These are phyloP conservation scores for Daldinia decipiens DNA, from an alignment of 495 filamentous ascomycete genomes.

Conservation along the genomic window DNA sequence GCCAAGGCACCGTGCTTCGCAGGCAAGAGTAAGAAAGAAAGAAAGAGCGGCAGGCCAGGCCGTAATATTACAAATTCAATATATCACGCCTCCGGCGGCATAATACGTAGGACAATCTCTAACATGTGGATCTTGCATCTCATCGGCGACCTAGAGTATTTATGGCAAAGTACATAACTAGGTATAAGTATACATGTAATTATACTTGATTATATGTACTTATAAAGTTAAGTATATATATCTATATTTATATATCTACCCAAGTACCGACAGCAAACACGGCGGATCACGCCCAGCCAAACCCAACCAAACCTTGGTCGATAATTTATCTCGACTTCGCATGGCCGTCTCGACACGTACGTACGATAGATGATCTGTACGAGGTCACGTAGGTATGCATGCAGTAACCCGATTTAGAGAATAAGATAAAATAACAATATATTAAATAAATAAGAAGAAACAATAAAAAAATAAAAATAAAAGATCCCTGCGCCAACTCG, in stretches of 20 bases:
- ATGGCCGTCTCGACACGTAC: neutral
- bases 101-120: slow-evolving; percentile 30
- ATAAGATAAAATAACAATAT: neutral
- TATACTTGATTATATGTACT: too few species aligned
- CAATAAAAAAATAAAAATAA: neutral
- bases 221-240: neutral
- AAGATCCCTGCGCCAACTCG: slow-evolving; percentile 24
- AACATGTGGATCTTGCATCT: slow-evolving; percentile 36
- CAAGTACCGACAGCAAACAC: neutral
- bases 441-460: neutral
- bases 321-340: neutral
- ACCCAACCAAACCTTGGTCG: neutral
- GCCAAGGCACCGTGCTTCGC: neutral
- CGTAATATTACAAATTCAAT: neutral
- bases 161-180: neutral
- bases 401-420: neutral
- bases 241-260: neutral
- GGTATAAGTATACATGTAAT: too few species aligned
- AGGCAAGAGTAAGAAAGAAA: neutral
- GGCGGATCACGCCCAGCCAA: neutral
- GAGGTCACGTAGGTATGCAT: neutral
- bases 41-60: neutral
- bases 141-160: slow-evolving; percentile 30
- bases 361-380: neutral
- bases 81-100: slow-evolving; percentile 5